phyloP scores from a whole-genome alignment of 805 yeast genomes.

The Pichia insulana region DNA sequence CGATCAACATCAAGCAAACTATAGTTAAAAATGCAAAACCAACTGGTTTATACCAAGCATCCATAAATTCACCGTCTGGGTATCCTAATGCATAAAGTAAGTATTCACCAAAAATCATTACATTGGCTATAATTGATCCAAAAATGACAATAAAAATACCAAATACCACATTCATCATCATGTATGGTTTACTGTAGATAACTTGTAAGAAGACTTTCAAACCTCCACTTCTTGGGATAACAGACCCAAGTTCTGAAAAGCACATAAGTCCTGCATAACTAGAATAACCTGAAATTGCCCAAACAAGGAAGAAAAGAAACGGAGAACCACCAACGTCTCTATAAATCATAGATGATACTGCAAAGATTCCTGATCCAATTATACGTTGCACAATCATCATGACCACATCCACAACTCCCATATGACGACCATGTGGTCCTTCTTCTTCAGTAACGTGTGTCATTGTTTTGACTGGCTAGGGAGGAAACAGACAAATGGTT shows the following conservation, averaged over 20 bases:
- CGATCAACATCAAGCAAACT: slow-evolving; percentile 41
- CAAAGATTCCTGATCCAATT: slow-evolving; percentile 72
- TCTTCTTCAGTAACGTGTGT: slow-evolving; percentile 32
- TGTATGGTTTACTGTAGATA: slow-evolving; percentile 51
- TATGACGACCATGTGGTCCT: slow-evolving; percentile 65
- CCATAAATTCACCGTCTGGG: slow-evolving; percentile 24
- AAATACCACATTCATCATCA: slow-evolving; percentile 41
- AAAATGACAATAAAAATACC: slow-evolving; percentile 39
- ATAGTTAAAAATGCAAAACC: slow-evolving; percentile 34
- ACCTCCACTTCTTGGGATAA: slow-evolving; percentile 70
- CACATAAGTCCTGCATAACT: slow-evolving; percentile 62
- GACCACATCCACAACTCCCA: slow-evolving; percentile 60
- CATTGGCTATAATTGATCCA: slow-evolving; percentile 44
- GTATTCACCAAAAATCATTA: slow-evolving; percentile 49
- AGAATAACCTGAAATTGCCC: slow-evolving; percentile 53
- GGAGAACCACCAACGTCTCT: slow-evolving; percentile 64
- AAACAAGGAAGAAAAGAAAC: slow-evolving; percentile 47
- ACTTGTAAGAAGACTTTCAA: slow-evolving; percentile 64
- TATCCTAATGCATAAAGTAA: slow-evolving; percentile 36
- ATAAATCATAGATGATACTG: slow-evolving; percentile 59
- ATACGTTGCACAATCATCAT: slow-evolving; percentile 60
- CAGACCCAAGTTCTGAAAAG: slow-evolving; percentile 61
- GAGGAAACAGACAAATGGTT: too few species aligned
- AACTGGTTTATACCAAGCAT: slow-evolving; percentile 29
- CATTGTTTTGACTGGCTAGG: slow-evolving; percentile 11